Conservation (phyloP, 2,329 filamentous ascomycete species). For the Aspergillus sp. region DNA sequence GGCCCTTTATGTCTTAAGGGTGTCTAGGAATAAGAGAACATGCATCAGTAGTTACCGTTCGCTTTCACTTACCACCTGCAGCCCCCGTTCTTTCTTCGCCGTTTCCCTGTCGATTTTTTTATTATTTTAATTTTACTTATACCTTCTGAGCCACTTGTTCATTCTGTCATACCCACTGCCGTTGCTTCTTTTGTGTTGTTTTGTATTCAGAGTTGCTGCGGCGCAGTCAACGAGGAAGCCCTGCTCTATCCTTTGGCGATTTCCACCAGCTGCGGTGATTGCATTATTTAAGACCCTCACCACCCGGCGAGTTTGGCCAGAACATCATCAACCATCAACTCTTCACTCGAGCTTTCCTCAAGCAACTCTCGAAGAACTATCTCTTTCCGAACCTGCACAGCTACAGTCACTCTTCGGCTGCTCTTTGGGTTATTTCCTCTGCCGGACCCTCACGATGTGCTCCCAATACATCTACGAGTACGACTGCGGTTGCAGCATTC, state of each 20-base stretch:
- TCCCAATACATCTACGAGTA: constrained; percentile 43
- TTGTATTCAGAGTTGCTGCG: constrained; percentile 27
- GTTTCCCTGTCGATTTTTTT: constrained; percentile 16
- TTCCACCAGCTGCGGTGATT: constrained; percentile 20
- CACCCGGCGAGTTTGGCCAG: constrained; percentile 22
- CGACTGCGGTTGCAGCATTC: constrained; percentile 42
- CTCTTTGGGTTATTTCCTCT: background rate
- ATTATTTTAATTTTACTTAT: constrained; percentile 17
- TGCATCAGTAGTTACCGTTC: constrained; percentile 26
- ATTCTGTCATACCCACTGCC: constrained; percentile 11
- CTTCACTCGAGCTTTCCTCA: constrained; percentile 7
- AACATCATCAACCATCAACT: constrained; percentile 18
- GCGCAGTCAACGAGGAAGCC: constrained; percentile 28
- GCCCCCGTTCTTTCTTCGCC: constrained; percentile 10
- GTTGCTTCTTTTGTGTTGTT: constrained; percentile 19
- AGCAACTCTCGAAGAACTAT: constrained; percentile 6
- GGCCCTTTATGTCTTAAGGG: constrained; percentile 17
- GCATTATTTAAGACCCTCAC: constrained; percentile 28
- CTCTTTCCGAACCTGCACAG: background rate
- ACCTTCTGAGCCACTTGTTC: constrained; percentile 14
- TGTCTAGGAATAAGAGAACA: constrained; percentile 16
- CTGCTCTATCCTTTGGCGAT: constrained; percentile 23
- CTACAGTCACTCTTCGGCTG: background rate
- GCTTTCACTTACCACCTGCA: constrained; percentile 24
- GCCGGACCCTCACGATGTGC: constrained; percentile 33